Evolutionary conservation across 805 yeast species (phyloP).

Genomic region (Candida morakotiae): DNA sequence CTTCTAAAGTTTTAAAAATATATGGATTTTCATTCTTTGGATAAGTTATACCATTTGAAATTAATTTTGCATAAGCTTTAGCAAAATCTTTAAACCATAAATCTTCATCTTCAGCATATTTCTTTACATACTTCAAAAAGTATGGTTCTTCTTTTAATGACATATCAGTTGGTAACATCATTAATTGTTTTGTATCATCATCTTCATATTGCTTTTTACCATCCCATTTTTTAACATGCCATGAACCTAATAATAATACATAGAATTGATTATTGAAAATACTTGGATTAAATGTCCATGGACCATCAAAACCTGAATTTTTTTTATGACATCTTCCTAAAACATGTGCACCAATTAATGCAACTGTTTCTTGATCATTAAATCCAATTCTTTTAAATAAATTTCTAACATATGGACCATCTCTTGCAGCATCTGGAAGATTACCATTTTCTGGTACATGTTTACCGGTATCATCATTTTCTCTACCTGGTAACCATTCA

Average conservation of each 20-base stretch:
- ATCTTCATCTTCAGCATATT: constrained; percentile 47
- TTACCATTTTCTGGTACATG: constrained; percentile 65
- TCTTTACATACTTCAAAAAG: constrained; percentile 43
- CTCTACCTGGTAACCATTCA: constrained; percentile 81
- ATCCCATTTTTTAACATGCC: constrained; percentile 48
- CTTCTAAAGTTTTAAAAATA: constrained; percentile 64
- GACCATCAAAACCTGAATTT: constrained; percentile 38
- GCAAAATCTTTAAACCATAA: constrained; percentile 49
- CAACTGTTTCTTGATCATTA: constrained; percentile 37
- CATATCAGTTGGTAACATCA: constrained; percentile 62
- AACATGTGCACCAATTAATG: constrained; percentile 40
- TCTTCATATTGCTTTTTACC: constrained; percentile 40
- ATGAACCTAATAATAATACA: constrained; percentile 41
- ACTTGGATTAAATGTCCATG: constrained; percentile 42
- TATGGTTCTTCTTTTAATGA: constrained; percentile 44
- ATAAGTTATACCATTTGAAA: constrained; percentile 46
- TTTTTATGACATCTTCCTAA: constrained; percentile 37
- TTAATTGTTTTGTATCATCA: constrained; percentile 32
- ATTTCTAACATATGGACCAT: constrained; percentile 58
- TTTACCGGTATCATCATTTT: constrained; percentile 46
- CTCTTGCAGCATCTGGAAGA: constrained; percentile 70
- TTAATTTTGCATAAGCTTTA: constrained; percentile 39
- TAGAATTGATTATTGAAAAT: constrained; percentile 40
- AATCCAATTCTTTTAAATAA: constrained; percentile 56
- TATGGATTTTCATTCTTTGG: constrained; percentile 44